Conservation (phyloP, 768 basidiomycete species). For the Pisolithus tinctorius region DNA sequence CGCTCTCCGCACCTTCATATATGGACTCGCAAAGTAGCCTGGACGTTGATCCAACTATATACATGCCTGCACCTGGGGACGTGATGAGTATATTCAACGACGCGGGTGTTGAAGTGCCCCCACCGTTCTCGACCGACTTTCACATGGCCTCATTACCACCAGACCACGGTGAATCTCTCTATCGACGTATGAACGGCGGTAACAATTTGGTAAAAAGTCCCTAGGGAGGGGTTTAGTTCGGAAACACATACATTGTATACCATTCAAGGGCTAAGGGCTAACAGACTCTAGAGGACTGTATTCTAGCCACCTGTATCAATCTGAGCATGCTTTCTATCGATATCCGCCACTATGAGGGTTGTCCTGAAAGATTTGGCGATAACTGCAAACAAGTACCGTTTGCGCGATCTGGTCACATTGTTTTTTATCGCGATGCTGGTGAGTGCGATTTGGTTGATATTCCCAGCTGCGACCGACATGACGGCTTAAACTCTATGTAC, state of each 20-base stretch:
- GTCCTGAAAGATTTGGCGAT: neutral
- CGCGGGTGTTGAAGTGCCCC: constrained; percentile 27
- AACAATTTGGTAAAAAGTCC: constrained; percentile 21
- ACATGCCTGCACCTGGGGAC: constrained; percentile 49
- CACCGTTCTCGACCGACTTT: constrained; percentile 28
- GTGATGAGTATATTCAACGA: constrained; percentile 59
- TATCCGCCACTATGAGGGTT: neutral
- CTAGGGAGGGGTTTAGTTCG: constrained; percentile 6
- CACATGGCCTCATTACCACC: constrained; percentile 18
- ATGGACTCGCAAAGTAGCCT: constrained; percentile 26
- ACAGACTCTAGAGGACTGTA: neutral
- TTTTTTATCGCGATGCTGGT: too few species aligned
- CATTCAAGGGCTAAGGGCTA: constrained; percentile 7
- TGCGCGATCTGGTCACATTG: too few species aligned
- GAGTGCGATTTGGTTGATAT: too few species aligned
- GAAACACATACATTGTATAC: constrained; percentile 9
- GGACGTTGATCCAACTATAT: constrained; percentile 46
- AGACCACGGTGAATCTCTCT: constrained; percentile 22
- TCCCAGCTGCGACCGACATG: too few species aligned
- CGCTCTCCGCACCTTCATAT: constrained; percentile 21
- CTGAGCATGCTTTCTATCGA: neutral
- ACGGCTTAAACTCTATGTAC: too few species aligned
- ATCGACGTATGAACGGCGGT: constrained; percentile 19
- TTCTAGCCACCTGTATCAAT: constrained; percentile 8
- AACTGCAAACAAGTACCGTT: too few species aligned